phyloP scores from a whole-genome alignment of 352 stramenopile genomes.

The Pythium coloratum region DNA sequence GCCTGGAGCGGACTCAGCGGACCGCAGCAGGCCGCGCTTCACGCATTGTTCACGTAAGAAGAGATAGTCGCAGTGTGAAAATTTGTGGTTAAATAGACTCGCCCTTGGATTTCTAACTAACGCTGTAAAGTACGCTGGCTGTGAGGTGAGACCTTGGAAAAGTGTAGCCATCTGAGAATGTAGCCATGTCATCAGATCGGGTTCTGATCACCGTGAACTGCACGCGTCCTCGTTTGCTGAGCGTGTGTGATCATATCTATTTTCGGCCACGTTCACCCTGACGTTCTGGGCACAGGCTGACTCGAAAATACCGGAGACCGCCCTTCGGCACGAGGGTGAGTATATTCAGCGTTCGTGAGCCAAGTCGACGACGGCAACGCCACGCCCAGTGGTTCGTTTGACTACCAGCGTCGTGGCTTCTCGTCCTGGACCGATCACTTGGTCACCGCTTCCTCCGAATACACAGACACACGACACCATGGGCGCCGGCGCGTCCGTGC shows the following conservation, averaged over 20 bases:
- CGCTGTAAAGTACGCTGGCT: background rate
- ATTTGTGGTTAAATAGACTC: slow-evolving; percentile 7
- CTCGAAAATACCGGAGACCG: background rate
- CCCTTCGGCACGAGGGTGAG: too few relatives aligned
- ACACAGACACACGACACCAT: slow-evolving; percentile 11
- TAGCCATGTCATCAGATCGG: background rate
- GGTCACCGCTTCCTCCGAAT: background rate
- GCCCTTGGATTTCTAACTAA: background rate
- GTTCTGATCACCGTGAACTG: background rate
- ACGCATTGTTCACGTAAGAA: slow-evolving; percentile 60
- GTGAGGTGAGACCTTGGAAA: too few relatives aligned
- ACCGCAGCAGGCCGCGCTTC: slow-evolving; percentile 58
- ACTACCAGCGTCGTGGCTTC: background rate
- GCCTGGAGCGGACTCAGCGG: slow-evolving; percentile 53
- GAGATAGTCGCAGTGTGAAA: background rate
- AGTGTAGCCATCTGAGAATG: too few relatives aligned
- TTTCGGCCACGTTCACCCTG: background rate
- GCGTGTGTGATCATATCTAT: background rate
- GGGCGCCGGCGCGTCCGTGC: slow-evolving; percentile 30
- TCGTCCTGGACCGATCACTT: background rate
- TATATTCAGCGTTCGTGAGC: background rate
- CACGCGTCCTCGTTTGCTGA: slow-evolving; percentile 2
- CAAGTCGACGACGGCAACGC: background rate
- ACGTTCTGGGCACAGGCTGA: background rate
- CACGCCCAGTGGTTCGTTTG: too few relatives aligned